Percentiles rank a stretch among this genome's conserved stretches.
Conservation (phyloP, 768 basidiomycete species). For the Ephemerocybe angulata region DNA sequence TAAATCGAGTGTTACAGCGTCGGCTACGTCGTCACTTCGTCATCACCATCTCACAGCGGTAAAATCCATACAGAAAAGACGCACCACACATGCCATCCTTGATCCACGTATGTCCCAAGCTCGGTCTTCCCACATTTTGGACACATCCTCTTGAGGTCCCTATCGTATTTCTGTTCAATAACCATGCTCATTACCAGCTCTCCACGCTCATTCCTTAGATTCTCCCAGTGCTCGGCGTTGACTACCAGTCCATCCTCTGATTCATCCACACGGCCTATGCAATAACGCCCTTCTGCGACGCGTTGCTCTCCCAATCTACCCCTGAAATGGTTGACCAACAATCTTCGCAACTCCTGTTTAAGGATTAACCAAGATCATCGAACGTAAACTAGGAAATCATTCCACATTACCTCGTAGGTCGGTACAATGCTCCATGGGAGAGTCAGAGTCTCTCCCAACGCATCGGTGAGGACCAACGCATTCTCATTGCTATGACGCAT, state of each 20-base stretch:
- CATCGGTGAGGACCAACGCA: not conserved
- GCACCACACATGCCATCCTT: not conserved
- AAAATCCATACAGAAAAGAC: not conserved
- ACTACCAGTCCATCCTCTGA: not conserved
- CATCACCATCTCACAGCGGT: too few species aligned
- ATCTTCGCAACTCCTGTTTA: not conserved
- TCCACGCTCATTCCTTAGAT: not conserved
- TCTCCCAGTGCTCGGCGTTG: not conserved
- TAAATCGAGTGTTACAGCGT: not conserved
- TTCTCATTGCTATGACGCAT: not conserved
- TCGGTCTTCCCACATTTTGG: slow-evolving; percentile 1
- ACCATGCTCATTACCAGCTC: not conserved
- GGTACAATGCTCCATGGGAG: not conserved
- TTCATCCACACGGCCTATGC: not conserved
- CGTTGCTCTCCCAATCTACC: not conserved
- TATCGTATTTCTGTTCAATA: not conserved
- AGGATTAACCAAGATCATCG: not conserved
- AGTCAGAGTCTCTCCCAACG: not conserved
- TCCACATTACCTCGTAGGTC: not conserved
- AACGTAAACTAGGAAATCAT: not conserved
- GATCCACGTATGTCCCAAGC: not conserved
- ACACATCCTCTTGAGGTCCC: not conserved
- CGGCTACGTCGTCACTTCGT: not conserved
- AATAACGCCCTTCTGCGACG: not conserved
- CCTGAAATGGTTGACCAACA: not conserved